These are phyloP conservation scores for Lobosporangium transversale DNA, from an alignment of 192 early-diverging fungal genomes.

Conservation along the genomic window DNA sequence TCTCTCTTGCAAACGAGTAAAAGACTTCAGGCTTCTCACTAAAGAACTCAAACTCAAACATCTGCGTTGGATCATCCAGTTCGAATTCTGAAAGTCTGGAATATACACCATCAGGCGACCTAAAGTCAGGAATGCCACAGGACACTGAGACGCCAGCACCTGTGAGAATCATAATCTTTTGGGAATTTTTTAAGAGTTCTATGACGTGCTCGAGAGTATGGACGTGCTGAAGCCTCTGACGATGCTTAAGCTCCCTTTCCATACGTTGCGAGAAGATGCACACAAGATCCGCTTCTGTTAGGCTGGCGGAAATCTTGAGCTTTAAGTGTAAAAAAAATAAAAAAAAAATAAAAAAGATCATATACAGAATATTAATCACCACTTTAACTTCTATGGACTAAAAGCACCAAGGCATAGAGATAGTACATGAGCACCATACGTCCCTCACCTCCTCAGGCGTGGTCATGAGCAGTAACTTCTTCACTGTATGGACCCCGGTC, in stretches of 20 bases:
- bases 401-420: no score
- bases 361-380: no score
- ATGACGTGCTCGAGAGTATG: conserved; percentile 75
- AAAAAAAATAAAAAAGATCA: conserved; percentile 1
- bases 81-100: conserved; percentile 88
- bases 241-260: conserved; percentile 63
- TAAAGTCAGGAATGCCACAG: conserved; percentile 97
- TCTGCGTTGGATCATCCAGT: conserved; percentile 91
- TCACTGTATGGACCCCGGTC: not conserved
- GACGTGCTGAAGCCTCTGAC: conserved; percentile 61
- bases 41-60: conserved; percentile 98
- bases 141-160: conserved; percentile 94
- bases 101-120: conserved; percentile 94
- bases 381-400: no score
- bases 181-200: conserved; percentile 61
- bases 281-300: conserved; percentile 68
- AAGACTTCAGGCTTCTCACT: conserved; percentile 86
- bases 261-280: conserved; percentile 66
- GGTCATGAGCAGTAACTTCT: conserved; percentile 14
- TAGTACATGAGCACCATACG: no score
- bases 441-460: not conserved
- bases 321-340: conserved; percentile 14
- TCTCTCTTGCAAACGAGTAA: conserved; percentile 94
- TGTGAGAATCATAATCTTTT: conserved; percentile 90
- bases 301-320: conserved; percentile 42